Conservation (phyloP, 1,284 basidiomycete species). For the Irpex lacteus region DNA sequence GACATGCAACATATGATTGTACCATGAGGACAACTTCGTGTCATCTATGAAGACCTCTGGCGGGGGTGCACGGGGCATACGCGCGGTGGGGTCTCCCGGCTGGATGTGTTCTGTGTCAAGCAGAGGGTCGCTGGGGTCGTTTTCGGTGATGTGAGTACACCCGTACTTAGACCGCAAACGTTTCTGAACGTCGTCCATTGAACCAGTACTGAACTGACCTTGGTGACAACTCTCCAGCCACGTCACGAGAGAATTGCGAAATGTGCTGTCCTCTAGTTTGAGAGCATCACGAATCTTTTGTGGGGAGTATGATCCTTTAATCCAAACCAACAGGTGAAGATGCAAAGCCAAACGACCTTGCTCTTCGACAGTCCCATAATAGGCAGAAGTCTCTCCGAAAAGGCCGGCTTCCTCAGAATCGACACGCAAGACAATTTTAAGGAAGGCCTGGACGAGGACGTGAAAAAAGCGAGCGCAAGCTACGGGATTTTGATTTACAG, state of each 20-base stretch:
- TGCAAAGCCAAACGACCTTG: slow-evolving; percentile 34
- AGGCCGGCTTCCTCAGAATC: slow-evolving; percentile 18
- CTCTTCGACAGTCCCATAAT: slow-evolving; percentile 36
- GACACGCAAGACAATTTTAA: slow-evolving; percentile 29
- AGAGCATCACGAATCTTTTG: slow-evolving; percentile 23
- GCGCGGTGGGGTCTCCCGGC: background rate
- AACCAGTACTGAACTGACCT: background rate
- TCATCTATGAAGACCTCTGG: background rate
- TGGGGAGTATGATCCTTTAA: slow-evolving; percentile 10
- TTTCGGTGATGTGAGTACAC: too few species aligned
- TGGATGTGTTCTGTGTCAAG: background rate
- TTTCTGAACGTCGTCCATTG: background rate
- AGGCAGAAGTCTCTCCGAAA: slow-evolving; percentile 28
- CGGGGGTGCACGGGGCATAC: background rate
- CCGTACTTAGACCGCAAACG: background rate
- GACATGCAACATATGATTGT: background rate
- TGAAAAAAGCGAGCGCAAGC: slow-evolving; percentile 15
- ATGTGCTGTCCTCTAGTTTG: slow-evolving; percentile 21
- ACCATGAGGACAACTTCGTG: slow-evolving; percentile 1
- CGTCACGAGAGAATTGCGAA: slow-evolving; percentile 20
- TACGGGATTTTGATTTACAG: slow-evolving; percentile 26
- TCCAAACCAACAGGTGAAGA: slow-evolving; percentile 23
- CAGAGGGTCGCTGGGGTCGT: background rate
- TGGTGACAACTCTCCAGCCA: slow-evolving; percentile 7
- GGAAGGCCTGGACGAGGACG: slow-evolving; percentile 20